Percentiles rank a stretch among this genome's conserved stretches.
These are phyloP conservation scores for Penicillium sp. DNA, from an alignment of 2,329 filamentous ascomycete species.

Conservation along the genomic window DNA sequence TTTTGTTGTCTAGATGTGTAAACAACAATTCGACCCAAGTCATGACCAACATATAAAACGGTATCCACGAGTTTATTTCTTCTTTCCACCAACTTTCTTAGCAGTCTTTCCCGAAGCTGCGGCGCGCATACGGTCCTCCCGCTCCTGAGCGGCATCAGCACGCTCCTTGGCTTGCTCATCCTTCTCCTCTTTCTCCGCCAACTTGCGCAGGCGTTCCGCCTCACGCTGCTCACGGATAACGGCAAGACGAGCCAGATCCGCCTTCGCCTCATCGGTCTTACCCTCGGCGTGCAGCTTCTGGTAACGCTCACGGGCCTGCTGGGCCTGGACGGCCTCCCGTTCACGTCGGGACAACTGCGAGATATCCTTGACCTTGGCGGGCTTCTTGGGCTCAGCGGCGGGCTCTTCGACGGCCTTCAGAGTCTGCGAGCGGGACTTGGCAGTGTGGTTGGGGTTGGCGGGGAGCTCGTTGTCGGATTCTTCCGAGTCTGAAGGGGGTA, in stretches of 20 bases:
- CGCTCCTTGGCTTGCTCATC: constrained; percentile 43
- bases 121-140: constrained; percentile 43
- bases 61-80: constrained; percentile 22
- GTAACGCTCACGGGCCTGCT: constrained; percentile 85
- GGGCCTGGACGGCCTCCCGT: constrained; percentile 78
- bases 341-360: constrained; percentile 65
- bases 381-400: constrained; percentile 46
- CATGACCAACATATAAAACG: constrained; percentile 1
- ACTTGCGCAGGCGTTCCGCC: constrained; percentile 76
- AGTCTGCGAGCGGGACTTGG: constrained; percentile 68
- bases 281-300: constrained; percentile 89
- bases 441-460: constrained; percentile 84
- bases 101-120: constrained; percentile 39
- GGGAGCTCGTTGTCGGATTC: constrained; percentile 53
- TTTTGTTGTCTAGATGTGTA: constrained; percentile 3
- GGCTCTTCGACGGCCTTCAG: constrained; percentile 62
- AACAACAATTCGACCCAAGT: neutral
- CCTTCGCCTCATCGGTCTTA: constrained; percentile 93
- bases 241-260: constrained; percentile 79
- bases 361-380: constrained; percentile 45
- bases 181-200: constrained; percentile 65
- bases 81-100: constrained; percentile 36
- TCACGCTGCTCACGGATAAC: constrained; percentile 83
- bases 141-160: constrained; percentile 34
- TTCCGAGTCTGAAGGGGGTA: constrained; percentile 70